Base-by-base conservation (phyloP, 1,139 yeast genomes). In the Kurtzmaniella quercitrusa region DNA sequence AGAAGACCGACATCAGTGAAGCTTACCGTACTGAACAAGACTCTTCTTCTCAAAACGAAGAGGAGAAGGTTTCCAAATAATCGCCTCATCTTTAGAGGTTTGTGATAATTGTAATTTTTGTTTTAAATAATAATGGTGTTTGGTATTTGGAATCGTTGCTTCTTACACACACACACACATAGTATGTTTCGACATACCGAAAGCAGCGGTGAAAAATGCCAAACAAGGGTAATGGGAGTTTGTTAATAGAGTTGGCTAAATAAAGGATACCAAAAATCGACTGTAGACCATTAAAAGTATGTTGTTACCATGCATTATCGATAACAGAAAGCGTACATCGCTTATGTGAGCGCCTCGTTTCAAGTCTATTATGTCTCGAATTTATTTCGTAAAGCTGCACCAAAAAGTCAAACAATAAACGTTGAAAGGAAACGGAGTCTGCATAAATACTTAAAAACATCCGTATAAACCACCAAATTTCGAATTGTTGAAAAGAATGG, bases 1-100 rank as follows among this genome's bases (percentile, higher is more conserved):
- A 58, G 52, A 50, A 53, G 22, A 52, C 57, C 40, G 50, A 52
- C 39, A 38, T 58, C 48, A 50, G 64, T 49, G 50, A 53, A 3
- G 59, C 55, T 15, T 30, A 14, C 18, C 18, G n/a, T 28, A 28
- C 33, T 28, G 58, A 49, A 15, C 59, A 32, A 4, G 41, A 34
- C 14, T 19, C 39, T n/a, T 33, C 42, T 39, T 32, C 42, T 28
- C 14, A n/a, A 5, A 36, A 16, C 17, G 21, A 16, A 20, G 18
- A 30, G 12, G 26, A 33, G 18, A 19, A 35, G 34, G 28, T 20
- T 15, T 17, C 33, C 16, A 32, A 36, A 19, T 11, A 30, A 26
- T 17, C 23, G 16, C 32, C 32, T 15, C 3, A 34, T 18, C 6
- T 9, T n/a, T 17, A 5, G n/a, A 20, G 21, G 12, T 20, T 20